Percentiles rank a stretch among this genome's conserved stretches.
Conservation (phyloP, 2,329 filamentous ascomycete genomes). For the Penicillium sp. region DNA sequence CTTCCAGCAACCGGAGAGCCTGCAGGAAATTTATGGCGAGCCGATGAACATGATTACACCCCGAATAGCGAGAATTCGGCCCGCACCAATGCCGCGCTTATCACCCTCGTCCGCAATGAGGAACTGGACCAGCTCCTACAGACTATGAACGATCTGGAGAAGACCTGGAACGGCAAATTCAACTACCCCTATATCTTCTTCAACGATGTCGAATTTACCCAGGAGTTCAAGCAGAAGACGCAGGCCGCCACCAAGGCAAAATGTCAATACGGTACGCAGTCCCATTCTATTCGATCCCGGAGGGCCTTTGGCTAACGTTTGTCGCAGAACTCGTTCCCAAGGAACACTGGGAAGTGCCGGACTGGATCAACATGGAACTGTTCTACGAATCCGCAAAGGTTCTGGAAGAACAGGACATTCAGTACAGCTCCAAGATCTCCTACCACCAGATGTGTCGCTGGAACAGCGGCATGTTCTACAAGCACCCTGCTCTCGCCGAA, state of each 20-base stretch:
- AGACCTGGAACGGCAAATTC: constrained; percentile 97
- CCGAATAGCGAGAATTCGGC: constrained; percentile 72
- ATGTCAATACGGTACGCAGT: constrained; percentile 70
- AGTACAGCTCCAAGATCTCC: constrained; percentile 84
- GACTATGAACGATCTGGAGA: constrained; percentile 88
- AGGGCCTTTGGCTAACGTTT: constrained; percentile 25
- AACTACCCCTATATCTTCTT: constrained; percentile 99
- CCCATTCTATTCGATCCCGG: constrained; percentile 15
- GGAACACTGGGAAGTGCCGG: constrained; percentile 89
- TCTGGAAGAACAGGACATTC: constrained; percentile 79
- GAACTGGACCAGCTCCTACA: constrained; percentile 81
- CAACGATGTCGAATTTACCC: constrained; percentile 90
- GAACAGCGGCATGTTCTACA: constrained; percentile 98
- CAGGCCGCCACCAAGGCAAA: constrained; percentile 83
- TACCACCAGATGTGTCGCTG: constrained; percentile 99
- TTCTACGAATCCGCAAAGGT: constrained; percentile 82
- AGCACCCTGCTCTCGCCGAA: constrained; percentile 81
- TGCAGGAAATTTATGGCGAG: constrained; percentile 71
- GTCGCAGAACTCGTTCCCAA: constrained; percentile 77
- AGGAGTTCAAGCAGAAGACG: constrained; percentile 87
- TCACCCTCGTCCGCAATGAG: constrained; percentile 89
- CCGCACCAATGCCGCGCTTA: constrained; percentile 89
- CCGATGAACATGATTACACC: constrained; percentile 73
- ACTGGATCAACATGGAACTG: constrained; percentile 88
- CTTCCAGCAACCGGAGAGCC: constrained; percentile 77